These are phyloP conservation scores for Stagonosporopsis cucurbitacearum DNA, from an alignment of 2,329 filamentous ascomycete genomes.

Conservation along the genomic window DNA sequence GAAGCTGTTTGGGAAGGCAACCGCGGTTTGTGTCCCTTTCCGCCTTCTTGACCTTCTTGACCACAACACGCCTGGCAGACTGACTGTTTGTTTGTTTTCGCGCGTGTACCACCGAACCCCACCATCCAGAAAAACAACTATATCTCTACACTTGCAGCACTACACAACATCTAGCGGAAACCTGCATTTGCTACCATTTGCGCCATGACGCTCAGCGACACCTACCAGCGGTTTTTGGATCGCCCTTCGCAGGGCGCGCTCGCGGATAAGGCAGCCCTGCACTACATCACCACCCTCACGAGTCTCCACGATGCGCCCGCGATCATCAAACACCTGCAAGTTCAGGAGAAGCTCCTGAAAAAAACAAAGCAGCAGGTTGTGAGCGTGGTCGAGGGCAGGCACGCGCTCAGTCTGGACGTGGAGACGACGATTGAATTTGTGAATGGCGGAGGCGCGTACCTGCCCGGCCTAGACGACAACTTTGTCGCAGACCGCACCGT, in stretches of 20 bases:
- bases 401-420: slow-evolving; percentile 76
- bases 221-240: slow-evolving; percentile 56
- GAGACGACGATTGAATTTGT: slow-evolving; percentile 85
- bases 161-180: slow-evolving; percentile 11
- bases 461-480: slow-evolving; percentile 91
- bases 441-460: slow-evolving; percentile 80
- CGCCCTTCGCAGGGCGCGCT: slow-evolving; percentile 53
- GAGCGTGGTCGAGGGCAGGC: slow-evolving; percentile 72
- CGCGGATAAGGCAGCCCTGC: slow-evolving; percentile 56
- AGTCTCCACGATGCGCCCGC: slow-evolving; percentile 72
- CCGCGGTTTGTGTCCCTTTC: slow-evolving; percentile 10
- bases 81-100: slow-evolving; percentile 13
- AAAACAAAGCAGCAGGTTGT: slow-evolving; percentile 83
- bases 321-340: slow-evolving; percentile 81
- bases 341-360: slow-evolving; percentile 74
- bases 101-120: slow-evolving; percentile 12
- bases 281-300: slow-evolving; percentile 90
- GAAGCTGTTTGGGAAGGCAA: slow-evolving; percentile 9
- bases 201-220: slow-evolving; percentile 43
- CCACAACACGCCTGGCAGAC: slow-evolving; percentile 19
- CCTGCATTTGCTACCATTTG: slow-evolving; percentile 4
- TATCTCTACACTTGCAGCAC: slow-evolving; percentile 14
- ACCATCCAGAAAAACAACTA: slow-evolving; percentile 8
- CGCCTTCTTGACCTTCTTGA: slow-evolving; percentile 5
- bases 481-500: slow-evolving; percentile 85